phyloP scores from a whole-genome alignment of 2,329 filamentous ascomycete species.

The Exophiala xenobiotica region DNA sequence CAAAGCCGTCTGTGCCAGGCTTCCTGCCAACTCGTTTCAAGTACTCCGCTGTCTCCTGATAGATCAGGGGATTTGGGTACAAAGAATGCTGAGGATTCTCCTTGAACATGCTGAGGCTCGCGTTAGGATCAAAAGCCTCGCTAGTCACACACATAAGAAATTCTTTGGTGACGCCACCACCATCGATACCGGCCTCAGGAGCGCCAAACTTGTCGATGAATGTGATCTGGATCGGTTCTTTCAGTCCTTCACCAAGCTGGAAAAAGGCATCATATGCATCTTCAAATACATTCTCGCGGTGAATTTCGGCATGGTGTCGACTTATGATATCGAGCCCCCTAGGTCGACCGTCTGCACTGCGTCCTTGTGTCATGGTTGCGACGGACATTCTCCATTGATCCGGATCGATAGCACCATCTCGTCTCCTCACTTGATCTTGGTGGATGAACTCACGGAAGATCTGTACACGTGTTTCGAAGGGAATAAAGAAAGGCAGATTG shows the following conservation, averaged over 20 bases:
- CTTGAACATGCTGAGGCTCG: conserved; percentile 65
- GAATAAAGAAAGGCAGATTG: conserved; percentile 96
- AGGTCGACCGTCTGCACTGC: conserved; percentile 41
- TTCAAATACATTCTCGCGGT: conserved; percentile 74
- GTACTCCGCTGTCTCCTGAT: conserved; percentile 66
- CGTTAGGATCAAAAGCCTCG: conserved; percentile 70
- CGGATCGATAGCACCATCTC: conserved; percentile 67
- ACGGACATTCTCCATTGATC: conserved; percentile 71
- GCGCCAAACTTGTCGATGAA: conserved; percentile 90
- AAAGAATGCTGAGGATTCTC: conserved; percentile 83
- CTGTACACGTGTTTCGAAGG: conserved; percentile 84
- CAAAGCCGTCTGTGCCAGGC: conserved; percentile 59
- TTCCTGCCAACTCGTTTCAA: conserved; percentile 48
- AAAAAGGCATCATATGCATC: conserved; percentile 87
- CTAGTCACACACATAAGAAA: conserved; percentile 86
- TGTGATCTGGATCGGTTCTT: conserved; percentile 94
- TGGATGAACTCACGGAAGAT: conserved; percentile 93
- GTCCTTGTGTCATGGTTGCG: conserved; percentile 44
- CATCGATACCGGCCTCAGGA: conserved; percentile 90
- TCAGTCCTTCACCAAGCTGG: conserved; percentile 73
- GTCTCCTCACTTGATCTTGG: conserved; percentile 72
- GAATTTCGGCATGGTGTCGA: conserved; percentile 75
- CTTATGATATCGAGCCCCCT: conserved; percentile 42
- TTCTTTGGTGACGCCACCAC: conserved; percentile 95
- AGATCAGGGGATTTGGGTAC: conserved; percentile 78